Evolutionary conservation across 768 basidiomycete genomes (phyloP).

Genomic region (Leccinum aurantiacum): DNA sequence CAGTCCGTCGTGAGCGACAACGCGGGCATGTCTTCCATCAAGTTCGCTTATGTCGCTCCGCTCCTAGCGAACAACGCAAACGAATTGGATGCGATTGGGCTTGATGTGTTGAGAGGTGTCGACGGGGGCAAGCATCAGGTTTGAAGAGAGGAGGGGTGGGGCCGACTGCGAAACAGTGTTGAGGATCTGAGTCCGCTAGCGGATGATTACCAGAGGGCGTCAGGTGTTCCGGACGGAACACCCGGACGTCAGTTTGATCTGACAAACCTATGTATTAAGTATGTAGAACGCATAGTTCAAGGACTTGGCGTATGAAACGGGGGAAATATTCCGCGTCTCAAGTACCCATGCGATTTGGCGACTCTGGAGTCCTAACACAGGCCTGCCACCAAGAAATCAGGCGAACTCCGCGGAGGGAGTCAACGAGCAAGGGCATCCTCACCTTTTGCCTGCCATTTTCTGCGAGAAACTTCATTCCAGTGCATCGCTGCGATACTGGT

Average conservation of each 20-base stretch:
- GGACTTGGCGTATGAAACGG: neutral
- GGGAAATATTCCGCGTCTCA: too few species aligned
- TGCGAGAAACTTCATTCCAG: too few species aligned
- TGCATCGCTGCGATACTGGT: too few species aligned
- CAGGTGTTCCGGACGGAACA: neutral
- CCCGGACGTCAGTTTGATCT: neutral
- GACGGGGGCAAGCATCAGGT: neutral
- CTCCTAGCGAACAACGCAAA: neutral
- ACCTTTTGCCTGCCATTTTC: too few species aligned
- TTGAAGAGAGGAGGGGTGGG: neutral
- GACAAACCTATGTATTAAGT: too few species aligned
- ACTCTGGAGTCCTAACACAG: too few species aligned
- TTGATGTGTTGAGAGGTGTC: neutral
- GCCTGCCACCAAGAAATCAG: too few species aligned
- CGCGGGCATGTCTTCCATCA: neutral
- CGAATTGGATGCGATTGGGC: neutral
- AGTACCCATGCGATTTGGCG: too few species aligned
- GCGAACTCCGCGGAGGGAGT: too few species aligned
- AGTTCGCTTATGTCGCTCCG: neutral
- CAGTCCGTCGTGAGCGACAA: neutral
- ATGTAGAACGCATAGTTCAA: neutral
- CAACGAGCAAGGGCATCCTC: too few species aligned
- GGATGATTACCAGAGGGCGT: neutral
- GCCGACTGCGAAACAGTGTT: neutral
- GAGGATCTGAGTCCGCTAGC: neutral